Evolutionary conservation across 129 eudicot species (phyloP), one percentile per base, ranked within the genome.

Genomic region (Logfia minima): DNA sequence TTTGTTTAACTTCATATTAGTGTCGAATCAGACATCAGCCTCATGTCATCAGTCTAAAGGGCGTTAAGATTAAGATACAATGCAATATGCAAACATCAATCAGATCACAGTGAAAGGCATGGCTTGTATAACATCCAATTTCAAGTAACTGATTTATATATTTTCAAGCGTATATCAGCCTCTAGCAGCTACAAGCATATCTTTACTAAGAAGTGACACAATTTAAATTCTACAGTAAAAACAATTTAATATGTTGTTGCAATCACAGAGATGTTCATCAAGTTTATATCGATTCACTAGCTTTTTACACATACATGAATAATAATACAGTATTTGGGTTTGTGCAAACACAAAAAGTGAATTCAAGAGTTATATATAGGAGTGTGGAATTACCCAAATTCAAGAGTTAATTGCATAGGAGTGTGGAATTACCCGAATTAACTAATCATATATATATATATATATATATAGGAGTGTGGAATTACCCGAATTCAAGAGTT

Each of bases 401-500:
- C 98, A 72, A 92, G 91, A 64, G 93, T 92, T 70, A 92, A 82
- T 55, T 84, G 86, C 98, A 92, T 92, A 74, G 18, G 24, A 17
- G 1, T 17, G 77, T 16, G 55, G 31, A 75, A 69, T 77, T 89
- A 92, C 98, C 98, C 96, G 81, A 92, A 92, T 86, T 92, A n/a
- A n/a, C n/a, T n/a, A n/a, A n/a, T n/a, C n/a, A n/a, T n/a, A n/a
- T n/a, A n/a, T n/a, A n/a, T n/a, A n/a, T n/a, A n/a, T n/a, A n/a
- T n/a, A n/a, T n/a, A n/a, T n/a, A n/a, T 19, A 55, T 19, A 74
- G 18, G 24, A 17, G 1, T 17, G 77, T 16, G 55, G 31, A 75
- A 69, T 77, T 89, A 92, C 98, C 98, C 96, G 81, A 92, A 92
- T 86, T 92, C 98, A 72, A 92, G 91, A 64, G 93, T 92, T 70